Evolutionary conservation across 78 protist species (phyloP).

Genomic region (Creolimax fragrantissima): DNA sequence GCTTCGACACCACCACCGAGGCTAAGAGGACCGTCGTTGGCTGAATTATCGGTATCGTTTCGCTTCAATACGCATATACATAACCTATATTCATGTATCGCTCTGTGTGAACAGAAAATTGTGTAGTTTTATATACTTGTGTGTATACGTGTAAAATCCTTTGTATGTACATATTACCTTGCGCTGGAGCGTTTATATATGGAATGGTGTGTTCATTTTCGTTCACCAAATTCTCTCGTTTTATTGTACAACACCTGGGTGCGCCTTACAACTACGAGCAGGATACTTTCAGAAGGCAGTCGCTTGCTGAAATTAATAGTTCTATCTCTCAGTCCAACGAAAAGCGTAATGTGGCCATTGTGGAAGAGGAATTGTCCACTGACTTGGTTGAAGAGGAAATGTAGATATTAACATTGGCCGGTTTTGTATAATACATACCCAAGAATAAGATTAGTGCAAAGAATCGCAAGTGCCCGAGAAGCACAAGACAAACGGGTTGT

Average conservation of each 20-base stretch:
- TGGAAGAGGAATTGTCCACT: background rate
- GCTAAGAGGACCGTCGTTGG: background rate
- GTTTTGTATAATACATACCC: background rate
- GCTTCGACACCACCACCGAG: background rate
- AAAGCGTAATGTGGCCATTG: background rate
- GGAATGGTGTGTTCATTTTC: background rate
- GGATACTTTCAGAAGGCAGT: background rate
- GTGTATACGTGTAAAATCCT: background rate
- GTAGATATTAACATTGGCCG: background rate
- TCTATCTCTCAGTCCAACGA: constrained; percentile 5
- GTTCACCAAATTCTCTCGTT: background rate
- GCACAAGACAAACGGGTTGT: background rate
- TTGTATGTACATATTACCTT: background rate
- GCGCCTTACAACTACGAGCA: background rate
- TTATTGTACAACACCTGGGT: background rate
- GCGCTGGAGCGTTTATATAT: background rate
- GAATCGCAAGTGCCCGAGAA: background rate
- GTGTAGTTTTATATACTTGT: background rate
- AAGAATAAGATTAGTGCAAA: background rate
- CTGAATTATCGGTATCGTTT: background rate
- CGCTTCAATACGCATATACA: background rate
- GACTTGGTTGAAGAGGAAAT: background rate
- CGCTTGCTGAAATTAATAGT: background rate
- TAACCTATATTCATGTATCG: background rate
- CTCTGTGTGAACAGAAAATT: background rate